Percentiles rank a stretch among this genome's conserved stretches.
Conservation (phyloP, 1,284 basidiomycete species). For the Phlebopus sp. region DNA sequence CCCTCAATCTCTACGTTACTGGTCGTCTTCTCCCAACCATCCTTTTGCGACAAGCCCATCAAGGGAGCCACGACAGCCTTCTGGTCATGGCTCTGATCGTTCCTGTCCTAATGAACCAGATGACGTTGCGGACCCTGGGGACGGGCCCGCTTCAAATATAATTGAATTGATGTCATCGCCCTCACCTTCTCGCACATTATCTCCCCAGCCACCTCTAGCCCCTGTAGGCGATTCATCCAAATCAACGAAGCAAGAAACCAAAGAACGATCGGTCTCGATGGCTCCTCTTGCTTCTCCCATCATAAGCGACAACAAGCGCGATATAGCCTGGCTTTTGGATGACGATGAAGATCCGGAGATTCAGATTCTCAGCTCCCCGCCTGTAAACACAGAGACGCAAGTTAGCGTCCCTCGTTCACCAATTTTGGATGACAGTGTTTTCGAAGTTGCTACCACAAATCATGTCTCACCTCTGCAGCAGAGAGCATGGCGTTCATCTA, state of each 20-base stretch:
- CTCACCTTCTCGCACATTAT: conserved; percentile 20
- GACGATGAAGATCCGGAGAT: conserved; percentile 55
- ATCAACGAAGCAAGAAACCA: conserved; percentile 8
- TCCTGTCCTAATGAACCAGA: not conserved
- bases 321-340: conserved; percentile 65
- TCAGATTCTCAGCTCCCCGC: conserved; percentile 50
- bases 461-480: conserved; percentile 7
- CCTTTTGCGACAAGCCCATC: conserved; percentile 21
- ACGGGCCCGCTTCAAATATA: conserved; percentile 17
- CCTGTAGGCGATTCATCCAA: not conserved
- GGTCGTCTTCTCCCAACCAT: conserved; percentile 21
- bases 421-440: conserved; percentile 7
- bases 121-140: too few species aligned
- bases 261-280: conserved; percentile 8
- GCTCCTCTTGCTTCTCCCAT: not conserved
- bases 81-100: not conserved
- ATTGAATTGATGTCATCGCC: conserved; percentile 32
- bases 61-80: not conserved
- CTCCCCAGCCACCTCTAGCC: conserved; percentile 8
- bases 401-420: not conserved
- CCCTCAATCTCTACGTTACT: conserved; percentile 4
- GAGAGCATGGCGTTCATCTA: conserved; percentile 19
- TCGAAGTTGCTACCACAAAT: conserved; percentile 10
- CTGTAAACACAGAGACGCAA: conserved; percentile 21
- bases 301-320: conserved; percentile 22